phyloP scores from a whole-genome alignment of 2,329 filamentous ascomycete genomes.

The Teratosphaeria nubilosa region DNA sequence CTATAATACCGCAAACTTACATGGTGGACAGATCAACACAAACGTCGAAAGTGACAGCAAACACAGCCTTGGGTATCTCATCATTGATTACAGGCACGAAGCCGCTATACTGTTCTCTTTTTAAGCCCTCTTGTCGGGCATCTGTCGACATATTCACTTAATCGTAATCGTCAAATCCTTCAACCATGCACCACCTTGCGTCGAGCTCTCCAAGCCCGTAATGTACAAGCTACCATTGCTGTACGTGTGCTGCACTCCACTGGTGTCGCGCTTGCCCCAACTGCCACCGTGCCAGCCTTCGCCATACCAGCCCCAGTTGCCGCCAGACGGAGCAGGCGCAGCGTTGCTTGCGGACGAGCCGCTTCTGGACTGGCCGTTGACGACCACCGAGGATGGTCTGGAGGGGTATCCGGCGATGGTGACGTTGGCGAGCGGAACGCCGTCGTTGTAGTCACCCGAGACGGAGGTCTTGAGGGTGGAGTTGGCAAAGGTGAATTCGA shows the following conservation, averaged over 20 bases:
- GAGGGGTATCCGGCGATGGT: conserved; percentile 17
- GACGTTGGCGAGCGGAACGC: conserved; percentile 18
- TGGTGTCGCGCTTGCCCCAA: not conserved
- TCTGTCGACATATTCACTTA: not conserved
- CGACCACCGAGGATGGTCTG: conserved; percentile 2
- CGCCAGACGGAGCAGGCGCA: not conserved
- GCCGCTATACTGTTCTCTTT: not conserved
- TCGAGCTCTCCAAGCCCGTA: conserved; percentile 8
- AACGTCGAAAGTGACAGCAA: not conserved
- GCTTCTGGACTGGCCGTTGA: conserved; percentile 2
- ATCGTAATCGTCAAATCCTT: conserved; percentile 2
- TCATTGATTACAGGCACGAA: not conserved
- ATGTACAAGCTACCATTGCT: conserved; percentile 6
- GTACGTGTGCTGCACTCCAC: not conserved
- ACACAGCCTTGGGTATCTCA: not conserved
- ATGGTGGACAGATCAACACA: not conserved
- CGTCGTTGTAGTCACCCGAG: conserved; percentile 13
- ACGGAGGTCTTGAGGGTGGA: conserved; percentile 13
- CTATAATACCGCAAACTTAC: too few relatives aligned
- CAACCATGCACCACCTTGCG: conserved; percentile 6
- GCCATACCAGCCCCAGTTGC: conserved; percentile 1
- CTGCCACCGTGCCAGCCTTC: not conserved
- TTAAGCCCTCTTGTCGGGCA: not conserved
- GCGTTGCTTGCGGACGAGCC: not conserved
- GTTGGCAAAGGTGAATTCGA: conserved; percentile 21